Evolutionary conservation across 768 basidiomycete genomes (phyloP), one percentile per base, ranked within the genome.

Genomic region (Inosperma sp.): DNA sequence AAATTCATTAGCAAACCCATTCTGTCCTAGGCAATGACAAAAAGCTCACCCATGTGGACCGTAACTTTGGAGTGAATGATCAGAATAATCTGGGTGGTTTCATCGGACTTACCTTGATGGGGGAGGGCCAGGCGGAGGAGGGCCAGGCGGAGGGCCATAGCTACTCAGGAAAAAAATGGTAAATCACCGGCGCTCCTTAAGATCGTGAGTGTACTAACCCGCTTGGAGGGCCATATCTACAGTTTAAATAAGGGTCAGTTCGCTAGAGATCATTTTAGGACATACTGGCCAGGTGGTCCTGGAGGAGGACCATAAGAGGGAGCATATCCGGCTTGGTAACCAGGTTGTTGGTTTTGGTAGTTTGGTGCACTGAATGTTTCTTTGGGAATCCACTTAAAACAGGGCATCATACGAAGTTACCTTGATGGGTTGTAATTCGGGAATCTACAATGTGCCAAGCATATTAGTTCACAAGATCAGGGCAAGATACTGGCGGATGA

Each of bases 281-380:
- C 49, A 27, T 45, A 51, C 48, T 43, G 54, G 22, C 58, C 51
- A 19, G 60, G 60, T 33, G 61, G 58, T 40, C 65, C 65, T 13
- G 59, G 58, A 45, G 62, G 62, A 9, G 68, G 62, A 9, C 52
- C 58, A 45, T 69, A 70, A 22, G 70, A 64, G 22, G 75, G 71
- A 12, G 69, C 61, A 53, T 78, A 77, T n/a, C 70, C 64, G 12
- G 73, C 69, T 56, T 62, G 69, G 53, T 70, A 72, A 5, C 71
- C 73, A 21, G 62, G 36, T 8, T 30, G 63, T 55, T 36, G 60
- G 57, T 5, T 55, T 50, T 25, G 60, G 56, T 22, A 62, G 59
- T 27, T 51, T 26, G 25, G 60, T 54, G 46, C 49, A 21, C 39
- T 57, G 43, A 45, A 57, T 35, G n/a, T n/a, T n/a, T 19, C 9